Conservation (phyloP, 768 basidiomycete genomes). For the Chalciporus chontae region DNA sequence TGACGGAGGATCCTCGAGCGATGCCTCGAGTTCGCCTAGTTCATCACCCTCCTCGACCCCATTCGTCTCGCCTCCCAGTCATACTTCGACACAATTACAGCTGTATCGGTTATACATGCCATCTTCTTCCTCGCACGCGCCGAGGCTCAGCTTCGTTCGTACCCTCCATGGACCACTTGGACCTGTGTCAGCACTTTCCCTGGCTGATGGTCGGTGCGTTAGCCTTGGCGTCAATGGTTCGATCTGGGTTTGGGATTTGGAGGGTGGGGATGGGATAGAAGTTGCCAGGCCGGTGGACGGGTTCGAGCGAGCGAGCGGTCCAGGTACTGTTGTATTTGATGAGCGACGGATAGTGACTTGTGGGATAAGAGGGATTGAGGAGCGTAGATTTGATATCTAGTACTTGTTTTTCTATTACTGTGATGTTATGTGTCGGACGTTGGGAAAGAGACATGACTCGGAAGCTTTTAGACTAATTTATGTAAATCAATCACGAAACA, state of each 20-base stretch:
- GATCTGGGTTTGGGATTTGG: constrained; percentile 87
- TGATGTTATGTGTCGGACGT: too few relatives aligned
- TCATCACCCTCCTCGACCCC: constrained; percentile 16
- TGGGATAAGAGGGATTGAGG: constrained; percentile 30
- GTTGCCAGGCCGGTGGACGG: constrained; percentile 33
- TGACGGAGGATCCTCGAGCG: constrained; percentile 15
- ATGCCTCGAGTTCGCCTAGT: constrained; percentile 24
- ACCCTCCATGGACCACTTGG: constrained; percentile 68
- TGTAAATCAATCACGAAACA: too few relatives aligned
- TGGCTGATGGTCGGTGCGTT: constrained; percentile 82
- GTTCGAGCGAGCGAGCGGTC: constrained; percentile 22
- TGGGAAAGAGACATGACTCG: too few relatives aligned
- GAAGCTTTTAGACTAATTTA: neutral
- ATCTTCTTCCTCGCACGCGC: constrained; percentile 46
- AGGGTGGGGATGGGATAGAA: constrained; percentile 43
- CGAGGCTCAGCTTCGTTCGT: constrained; percentile 70
- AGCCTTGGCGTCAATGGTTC: constrained; percentile 67
- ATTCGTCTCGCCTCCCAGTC: constrained; percentile 35
- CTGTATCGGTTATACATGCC: constrained; percentile 70
- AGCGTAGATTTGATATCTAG: constrained; percentile 35
- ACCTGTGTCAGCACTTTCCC: constrained; percentile 60
- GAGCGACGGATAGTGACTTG: constrained; percentile 66
- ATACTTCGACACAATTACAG: constrained; percentile 57
- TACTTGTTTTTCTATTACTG: neutral
- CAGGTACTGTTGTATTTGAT: constrained; percentile 63